Evolutionary conservation across 2,329 filamentous ascomycete species (phyloP).

Genomic region (Alternaria ethzedia): DNA sequence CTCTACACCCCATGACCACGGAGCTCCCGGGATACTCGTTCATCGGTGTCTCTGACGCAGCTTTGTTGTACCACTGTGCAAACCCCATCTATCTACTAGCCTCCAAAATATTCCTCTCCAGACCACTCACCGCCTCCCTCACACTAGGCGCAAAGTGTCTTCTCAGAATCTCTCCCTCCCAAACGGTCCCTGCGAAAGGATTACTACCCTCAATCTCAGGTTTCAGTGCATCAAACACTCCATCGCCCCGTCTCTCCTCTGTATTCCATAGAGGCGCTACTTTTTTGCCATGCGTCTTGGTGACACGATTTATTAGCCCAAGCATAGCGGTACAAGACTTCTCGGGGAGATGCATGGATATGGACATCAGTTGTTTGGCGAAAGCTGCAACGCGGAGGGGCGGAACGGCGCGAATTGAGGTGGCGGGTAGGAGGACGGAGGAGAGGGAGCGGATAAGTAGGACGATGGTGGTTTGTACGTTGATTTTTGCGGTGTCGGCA

Average conservation of each 20-base stretch:
- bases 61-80: background rate
- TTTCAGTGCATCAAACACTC: conserved; percentile 76
- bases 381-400: conserved; percentile 89
- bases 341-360: conserved; percentile 85
- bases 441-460: conserved; percentile 87
- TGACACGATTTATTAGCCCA: conserved; percentile 77
- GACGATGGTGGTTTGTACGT: conserved; percentile 93
- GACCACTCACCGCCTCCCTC: conserved; percentile 67
- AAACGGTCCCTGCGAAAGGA: conserved; percentile 86
- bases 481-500: conserved; percentile 72
- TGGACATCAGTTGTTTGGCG: conserved; percentile 85
- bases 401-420: conserved; percentile 75
- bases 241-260: conserved; percentile 91
- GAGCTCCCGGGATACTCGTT: conserved; percentile 11
- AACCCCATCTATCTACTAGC: conserved; percentile 23
- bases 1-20: conserved; percentile 1
- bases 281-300: conserved; percentile 81
- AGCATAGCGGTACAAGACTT: conserved; percentile 84
- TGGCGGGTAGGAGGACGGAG: conserved; percentile 77
- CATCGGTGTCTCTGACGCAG: conserved; percentile 17
- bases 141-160: conserved; percentile 88
- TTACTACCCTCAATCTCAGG: conserved; percentile 81
- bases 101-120: conserved; percentile 44
- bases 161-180: conserved; percentile 89
- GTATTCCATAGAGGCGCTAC: conserved; percentile 90